Conservation (phyloP, 2,329 filamentous ascomycete genomes). For the Monosporascus ibericus region DNA sequence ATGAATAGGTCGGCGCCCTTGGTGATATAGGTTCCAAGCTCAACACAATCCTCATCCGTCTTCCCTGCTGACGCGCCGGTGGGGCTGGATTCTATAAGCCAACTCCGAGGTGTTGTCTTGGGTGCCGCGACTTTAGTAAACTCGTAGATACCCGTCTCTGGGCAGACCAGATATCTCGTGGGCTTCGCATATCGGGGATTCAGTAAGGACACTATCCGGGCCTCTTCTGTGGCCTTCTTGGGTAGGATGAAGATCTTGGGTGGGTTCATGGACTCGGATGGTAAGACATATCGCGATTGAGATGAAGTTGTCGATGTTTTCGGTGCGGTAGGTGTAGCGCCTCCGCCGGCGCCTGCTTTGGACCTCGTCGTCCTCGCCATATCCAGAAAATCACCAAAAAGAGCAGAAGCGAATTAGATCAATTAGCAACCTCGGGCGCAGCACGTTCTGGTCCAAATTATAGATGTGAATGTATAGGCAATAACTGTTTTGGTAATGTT, state of each 20-base stretch:
- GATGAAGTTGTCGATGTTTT: constrained; percentile 17
- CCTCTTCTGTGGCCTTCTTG: constrained; percentile 42
- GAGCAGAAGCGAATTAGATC: neutral
- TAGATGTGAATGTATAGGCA: neutral
- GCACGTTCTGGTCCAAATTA: neutral
- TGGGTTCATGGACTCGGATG: constrained; percentile 34
- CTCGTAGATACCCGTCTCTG: constrained; percentile 57
- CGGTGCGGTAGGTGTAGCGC: constrained; percentile 20
- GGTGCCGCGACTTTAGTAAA: constrained; percentile 53
- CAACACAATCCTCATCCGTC: constrained; percentile 14
- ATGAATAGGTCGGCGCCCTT: constrained; percentile 71
- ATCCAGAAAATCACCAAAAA: neutral
- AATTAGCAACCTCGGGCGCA: neutral
- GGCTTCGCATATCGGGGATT: constrained; percentile 51
- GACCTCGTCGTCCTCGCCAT: constrained; percentile 49
- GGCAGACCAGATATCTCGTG: constrained; percentile 57
- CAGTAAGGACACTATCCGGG: constrained; percentile 53
- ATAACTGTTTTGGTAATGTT: too few species aligned
- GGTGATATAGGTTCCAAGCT: constrained; percentile 40
- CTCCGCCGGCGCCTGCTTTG: constrained; percentile 26
- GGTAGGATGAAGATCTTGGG: constrained; percentile 58
- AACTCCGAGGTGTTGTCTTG: constrained; percentile 51
- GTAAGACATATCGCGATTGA: constrained; percentile 35
- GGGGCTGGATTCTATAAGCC: constrained; percentile 45
- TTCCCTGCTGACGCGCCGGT: constrained; percentile 1